Evolutionary conservation across 2,329 filamentous ascomycete genomes (phyloP), one percentile per base, ranked within the genome.

Genomic region (Exophiala sideris): DNA sequence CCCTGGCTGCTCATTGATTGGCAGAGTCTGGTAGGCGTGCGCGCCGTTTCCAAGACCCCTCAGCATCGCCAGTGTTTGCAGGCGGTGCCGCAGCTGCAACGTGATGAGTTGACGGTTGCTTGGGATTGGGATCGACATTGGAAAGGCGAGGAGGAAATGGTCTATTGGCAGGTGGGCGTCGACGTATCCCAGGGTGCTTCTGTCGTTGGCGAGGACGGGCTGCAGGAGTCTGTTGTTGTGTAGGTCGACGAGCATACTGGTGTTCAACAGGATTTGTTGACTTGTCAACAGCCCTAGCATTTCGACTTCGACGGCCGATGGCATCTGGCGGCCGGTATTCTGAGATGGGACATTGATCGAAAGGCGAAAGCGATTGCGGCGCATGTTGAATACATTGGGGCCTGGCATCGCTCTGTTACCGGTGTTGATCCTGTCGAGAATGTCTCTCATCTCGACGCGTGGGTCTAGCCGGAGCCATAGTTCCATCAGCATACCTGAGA

Each of bases 251-350:
- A 36, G 39, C 59, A 62, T 62, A 33, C 40, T 16, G 3, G 57
- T 62, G 45, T 60, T 60, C 24, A 59, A 35, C n/a, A 59, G 48
- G 41, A 62, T 45, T 36, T 59, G 57, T 20, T 57, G 46, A 4
- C 47, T 29, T 5, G 53, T 52, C 42, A 45, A 18, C 12, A 44
- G 44, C 45, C 44, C 41, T 18, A 61, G 41, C n/a, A 47, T 10
- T 10, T 57, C 48, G 32, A 61, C 45, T 16, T 61, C 59, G 21
- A 29, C 29, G 2, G 40, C 35, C 9, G 33, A 18, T 10, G 56
- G 57, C 12, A 40, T 14, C 21, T 45, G 44, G 12, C 54, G 40
- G 18, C 46, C 44, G 3, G 32, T 33, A 14, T 9, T 34, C 9
- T 48, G 48, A 1, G 39, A 18, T 20, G 52, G 53, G 11, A 50